These are phyloP conservation scores for Taiozyma onychis DNA, from an alignment of 1,139 yeast genomes.

Conservation along the genomic window DNA sequence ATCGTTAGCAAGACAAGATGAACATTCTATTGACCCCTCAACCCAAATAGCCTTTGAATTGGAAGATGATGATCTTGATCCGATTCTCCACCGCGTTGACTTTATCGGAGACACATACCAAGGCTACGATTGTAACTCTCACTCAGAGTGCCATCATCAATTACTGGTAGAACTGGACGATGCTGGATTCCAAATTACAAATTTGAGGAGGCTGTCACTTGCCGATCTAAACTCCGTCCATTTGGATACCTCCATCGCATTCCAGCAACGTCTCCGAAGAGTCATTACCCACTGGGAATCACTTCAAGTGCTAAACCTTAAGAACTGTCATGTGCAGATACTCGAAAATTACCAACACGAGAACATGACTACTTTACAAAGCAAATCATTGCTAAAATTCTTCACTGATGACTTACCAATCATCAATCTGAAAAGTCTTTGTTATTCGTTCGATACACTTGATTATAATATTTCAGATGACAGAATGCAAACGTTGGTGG, in stretches of 20 bases:
- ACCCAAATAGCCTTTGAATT: not conserved
- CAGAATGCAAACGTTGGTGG: too few relatives aligned
- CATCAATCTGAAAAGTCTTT: not conserved
- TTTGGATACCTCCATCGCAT: not conserved
- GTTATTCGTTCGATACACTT: not conserved
- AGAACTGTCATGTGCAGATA: slow-evolving; percentile 1
- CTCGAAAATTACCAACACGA: not conserved
- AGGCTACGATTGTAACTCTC: not conserved
- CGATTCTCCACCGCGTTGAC: slow-evolving; percentile 2
- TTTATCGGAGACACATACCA: not conserved
- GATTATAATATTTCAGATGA: not conserved
- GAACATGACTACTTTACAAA: not conserved
- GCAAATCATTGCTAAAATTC: not conserved
- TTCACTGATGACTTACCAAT: not conserved
- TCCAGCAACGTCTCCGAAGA: not conserved
- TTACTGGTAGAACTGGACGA: not conserved
- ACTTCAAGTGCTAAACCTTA: not conserved
- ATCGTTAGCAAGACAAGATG: not conserved
- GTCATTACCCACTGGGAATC: not conserved
- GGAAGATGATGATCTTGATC: slow-evolving; percentile 4
- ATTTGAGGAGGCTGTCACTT: slow-evolving; percentile 3
- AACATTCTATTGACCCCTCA: not conserved
- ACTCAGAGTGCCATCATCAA: not conserved
- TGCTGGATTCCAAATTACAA: not conserved
- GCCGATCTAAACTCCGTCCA: slow-evolving; percentile 1